phyloP scores from a whole-genome alignment of 208 protist genomes.

The Leishmania braziliensis region DNA sequence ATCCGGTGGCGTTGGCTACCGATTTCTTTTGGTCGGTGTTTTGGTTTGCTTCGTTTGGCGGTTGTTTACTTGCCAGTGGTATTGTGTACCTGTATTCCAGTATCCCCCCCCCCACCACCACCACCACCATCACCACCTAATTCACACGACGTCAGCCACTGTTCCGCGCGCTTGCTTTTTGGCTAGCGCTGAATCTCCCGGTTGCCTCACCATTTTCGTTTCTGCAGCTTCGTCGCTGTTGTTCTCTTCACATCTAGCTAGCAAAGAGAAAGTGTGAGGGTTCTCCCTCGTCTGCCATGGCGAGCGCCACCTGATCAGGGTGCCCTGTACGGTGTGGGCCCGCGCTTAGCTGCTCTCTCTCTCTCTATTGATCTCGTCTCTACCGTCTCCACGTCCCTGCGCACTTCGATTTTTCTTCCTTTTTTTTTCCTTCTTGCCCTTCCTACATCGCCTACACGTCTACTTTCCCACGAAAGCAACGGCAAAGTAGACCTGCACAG shows the following conservation, averaged over 20 bases:
- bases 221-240: neutral
- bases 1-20: neutral
- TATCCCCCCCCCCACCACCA: no score
- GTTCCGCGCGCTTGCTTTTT: neutral
- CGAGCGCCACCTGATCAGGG: neutral
- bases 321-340: no score
- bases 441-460: neutral
- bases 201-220: neutral
- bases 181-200: neutral
- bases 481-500: neutral
- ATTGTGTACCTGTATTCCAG: neutral
- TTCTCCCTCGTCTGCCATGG: neutral
- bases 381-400: neutral
- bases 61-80: neutral
- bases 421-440: neutral
- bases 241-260: neutral
- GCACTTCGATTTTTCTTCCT: neutral
- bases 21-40: slow-evolving; percentile 1
- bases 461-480: neutral
- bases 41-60: neutral
- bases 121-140: neutral
- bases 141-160: neutral
- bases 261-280: neutral
- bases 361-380: neutral
- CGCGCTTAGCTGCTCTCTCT: neutral